These are phyloP conservation scores for Oidiodendron maius DNA, from an alignment of 495 filamentous ascomycete genomes.

Conservation along the genomic window DNA sequence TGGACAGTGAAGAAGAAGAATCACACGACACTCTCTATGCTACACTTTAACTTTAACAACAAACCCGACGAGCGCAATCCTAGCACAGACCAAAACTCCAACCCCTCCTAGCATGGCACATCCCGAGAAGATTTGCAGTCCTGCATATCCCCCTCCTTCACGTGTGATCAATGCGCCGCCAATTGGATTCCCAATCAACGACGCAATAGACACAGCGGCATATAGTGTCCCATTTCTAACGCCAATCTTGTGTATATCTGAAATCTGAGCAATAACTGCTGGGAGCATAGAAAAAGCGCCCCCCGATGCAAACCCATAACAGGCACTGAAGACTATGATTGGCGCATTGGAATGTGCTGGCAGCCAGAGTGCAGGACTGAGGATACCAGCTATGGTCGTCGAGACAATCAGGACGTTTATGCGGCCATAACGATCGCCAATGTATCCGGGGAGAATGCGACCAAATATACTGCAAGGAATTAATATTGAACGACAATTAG, in stretches of 20 bases:
- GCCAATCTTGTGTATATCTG: constrained; percentile 62
- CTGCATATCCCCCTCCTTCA: background rate
- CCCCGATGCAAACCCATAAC: constrained; percentile 67
- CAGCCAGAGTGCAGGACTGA: constrained; percentile 63
- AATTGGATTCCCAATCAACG: constrained; percentile 61
- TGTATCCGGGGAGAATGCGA: constrained; percentile 57
- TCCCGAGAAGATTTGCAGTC: background rate
- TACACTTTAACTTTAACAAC: constrained; percentile 1
- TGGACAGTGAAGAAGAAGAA: too few species aligned
- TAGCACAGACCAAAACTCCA: constrained; percentile 1
- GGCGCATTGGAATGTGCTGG: constrained; percentile 49
- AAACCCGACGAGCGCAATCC: constrained; percentile 3
- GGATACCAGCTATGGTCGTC: constrained; percentile 46
- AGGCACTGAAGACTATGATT: constrained; percentile 53
- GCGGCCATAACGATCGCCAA: constrained; percentile 66
- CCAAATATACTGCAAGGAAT: constrained; percentile 57
- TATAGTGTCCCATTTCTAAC: constrained; percentile 60
- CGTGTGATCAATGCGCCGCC: constrained; percentile 65
- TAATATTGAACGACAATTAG: too few species aligned
- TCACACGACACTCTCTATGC: too few species aligned
- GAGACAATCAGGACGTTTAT: constrained; percentile 67
- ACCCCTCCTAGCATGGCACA: too few species aligned
- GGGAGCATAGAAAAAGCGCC: constrained; percentile 58
- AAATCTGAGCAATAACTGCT: constrained; percentile 55
- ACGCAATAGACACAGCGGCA: constrained; percentile 53